Base-by-base conservation (phyloP, 2,329 filamentous ascomycete genomes). In the Claviceps maximensis region DNA sequence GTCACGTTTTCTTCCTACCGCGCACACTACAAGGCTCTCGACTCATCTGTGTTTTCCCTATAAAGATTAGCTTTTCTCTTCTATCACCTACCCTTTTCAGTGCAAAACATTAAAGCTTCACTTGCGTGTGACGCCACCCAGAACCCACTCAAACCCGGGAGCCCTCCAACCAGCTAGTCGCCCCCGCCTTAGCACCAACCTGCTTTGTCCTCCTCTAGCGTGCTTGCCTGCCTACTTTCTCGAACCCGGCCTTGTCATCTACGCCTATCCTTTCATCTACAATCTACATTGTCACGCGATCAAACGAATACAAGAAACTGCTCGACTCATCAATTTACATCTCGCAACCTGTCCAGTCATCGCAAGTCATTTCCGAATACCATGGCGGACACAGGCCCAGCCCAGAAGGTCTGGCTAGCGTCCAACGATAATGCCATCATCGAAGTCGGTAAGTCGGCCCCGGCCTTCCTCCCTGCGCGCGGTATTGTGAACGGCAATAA, bases 351-450 rank as follows among this genome's bases (percentile, higher is more conserved):
- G 19, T 40, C 7, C 15, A n/a, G 23, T 27, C 25, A 38, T 31
- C 15, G 10, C 42, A 40, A 27, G 2, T 38, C 27, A 6, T 38
- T 13, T 12, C 38, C 17, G n/a, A 40, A 54, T 60, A 66, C 54
- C 56, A 73, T 73, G 70, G 57, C 68, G 55, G 68, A 70, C 41
- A 52, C 58, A 40, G 63, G 62, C 53, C 52, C 62, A 44, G 29
- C 45, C 40, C 45, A 69, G 52, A 76, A 73, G 67, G 65, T 79
- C 59, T 73, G 68, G 62, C 64, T 80, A 31, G 63, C 68, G 59
- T 78, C 75, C 69, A 79, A 78, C 60, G 77, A 80, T 58, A 66
- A 62, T 53, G 69, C 70, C 47, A 61, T 64, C 29, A 71, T 79
- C 50, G 67, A 69, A 58, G 71, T 77, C 52, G 70, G 73, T 75